phyloP scores from a whole-genome alignment of 352 stramenopile genomes.

The Phytopythium montanum region DNA sequence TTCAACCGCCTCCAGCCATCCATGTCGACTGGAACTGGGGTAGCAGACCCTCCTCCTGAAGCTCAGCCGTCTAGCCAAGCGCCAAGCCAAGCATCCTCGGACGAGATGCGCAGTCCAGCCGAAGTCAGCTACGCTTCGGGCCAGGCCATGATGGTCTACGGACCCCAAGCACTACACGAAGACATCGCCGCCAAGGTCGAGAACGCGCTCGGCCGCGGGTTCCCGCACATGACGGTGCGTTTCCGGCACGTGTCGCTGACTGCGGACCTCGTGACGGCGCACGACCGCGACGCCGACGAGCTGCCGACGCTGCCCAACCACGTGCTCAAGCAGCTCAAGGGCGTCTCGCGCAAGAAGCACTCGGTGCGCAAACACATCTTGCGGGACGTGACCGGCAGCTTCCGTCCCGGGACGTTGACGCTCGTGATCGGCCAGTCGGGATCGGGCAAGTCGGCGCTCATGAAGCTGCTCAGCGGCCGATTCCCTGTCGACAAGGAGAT shows the following conservation, averaged over 20 bases:
- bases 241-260: conserved; percentile 47
- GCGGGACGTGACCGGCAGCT: conserved; percentile 28
- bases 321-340: conserved; percentile 32
- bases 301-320: conserved; percentile 46
- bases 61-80: background rate
- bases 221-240: conserved; percentile 52
- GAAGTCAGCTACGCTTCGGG: conserved; percentile 24
- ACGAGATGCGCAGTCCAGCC: conserved; percentile 8
- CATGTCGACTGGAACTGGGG: background rate
- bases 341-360: conserved; percentile 34
- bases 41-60: background rate
- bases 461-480: conserved; percentile 52
- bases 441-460: conserved; percentile 20
- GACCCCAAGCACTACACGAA: conserved; percentile 32
- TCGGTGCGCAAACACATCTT: conserved; percentile 41
- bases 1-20: background rate
- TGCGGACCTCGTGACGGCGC: conserved; percentile 35
- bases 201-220: conserved; percentile 30
- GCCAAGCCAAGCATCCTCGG: background rate
- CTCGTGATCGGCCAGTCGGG: conserved; percentile 43
- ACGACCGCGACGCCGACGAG: conserved; percentile 21
- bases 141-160: conserved; percentile 28
- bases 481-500: conserved; percentile 46
- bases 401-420: conserved; percentile 48
- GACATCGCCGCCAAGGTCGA: conserved; percentile 41